Conservation (phyloP, 768 basidiomycete genomes). For the Hygrocybe punicea region DNA sequence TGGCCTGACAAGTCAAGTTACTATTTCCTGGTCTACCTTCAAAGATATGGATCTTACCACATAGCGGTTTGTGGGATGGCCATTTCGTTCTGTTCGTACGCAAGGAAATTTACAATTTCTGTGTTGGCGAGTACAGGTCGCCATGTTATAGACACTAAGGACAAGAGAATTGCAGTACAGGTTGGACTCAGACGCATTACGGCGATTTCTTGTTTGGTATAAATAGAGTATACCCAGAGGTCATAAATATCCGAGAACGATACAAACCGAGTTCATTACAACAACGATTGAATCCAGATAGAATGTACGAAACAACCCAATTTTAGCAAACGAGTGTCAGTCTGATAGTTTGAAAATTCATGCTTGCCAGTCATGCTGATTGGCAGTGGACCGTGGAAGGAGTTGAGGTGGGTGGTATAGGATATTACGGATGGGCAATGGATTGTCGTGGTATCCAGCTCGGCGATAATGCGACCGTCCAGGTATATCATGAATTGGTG, state of each 20-base stretch:
- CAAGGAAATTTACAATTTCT: constrained; percentile 51
- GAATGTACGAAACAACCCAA: not conserved
- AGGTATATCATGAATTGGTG: not conserved
- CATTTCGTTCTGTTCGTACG: constrained; percentile 20
- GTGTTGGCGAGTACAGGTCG: constrained; percentile 47
- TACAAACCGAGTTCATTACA: not conserved
- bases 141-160: not conserved
- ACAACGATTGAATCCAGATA: not conserved
- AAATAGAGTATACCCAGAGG: no score
- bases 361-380: not conserved
- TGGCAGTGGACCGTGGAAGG: not conserved
- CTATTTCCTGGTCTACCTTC: not conserved
- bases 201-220: not conserved
- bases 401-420: not conserved
- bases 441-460: not conserved
- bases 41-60: constrained; percentile 29
- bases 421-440: not conserved
- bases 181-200: not conserved
- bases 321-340: not conserved
- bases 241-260: no score
- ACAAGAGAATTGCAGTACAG: not conserved
- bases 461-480: not conserved
- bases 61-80: constrained; percentile 18
- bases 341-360: not conserved
- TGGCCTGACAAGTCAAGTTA: constrained; percentile 33